These are phyloP conservation scores for Pseudoneurospora amorphoporcata DNA, from an alignment of 495 filamentous ascomycete genomes.

Conservation along the genomic window DNA sequence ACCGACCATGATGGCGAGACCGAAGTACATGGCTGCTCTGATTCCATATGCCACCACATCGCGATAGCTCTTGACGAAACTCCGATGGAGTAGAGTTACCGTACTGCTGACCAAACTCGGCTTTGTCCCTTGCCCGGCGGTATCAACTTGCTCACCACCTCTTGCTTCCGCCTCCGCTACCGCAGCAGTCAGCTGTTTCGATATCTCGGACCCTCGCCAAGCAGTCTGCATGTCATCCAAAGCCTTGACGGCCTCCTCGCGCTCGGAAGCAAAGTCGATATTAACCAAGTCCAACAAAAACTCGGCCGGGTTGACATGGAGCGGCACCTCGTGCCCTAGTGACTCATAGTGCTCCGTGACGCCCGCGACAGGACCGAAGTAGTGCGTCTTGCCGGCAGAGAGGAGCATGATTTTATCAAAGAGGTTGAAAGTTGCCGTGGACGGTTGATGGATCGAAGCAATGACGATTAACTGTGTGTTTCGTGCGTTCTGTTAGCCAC, in stretches of 20 bases:
- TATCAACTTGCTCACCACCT: neutral
- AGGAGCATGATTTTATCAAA: conserved; percentile 72
- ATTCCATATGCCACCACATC: conserved; percentile 78
- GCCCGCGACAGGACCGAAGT: conserved; percentile 48
- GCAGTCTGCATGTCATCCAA: conserved; percentile 32
- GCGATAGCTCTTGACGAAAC: conserved; percentile 69
- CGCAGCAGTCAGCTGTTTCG: conserved; percentile 4
- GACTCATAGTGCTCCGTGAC: conserved; percentile 48
- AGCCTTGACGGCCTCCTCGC: conserved; percentile 26
- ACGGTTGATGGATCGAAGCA: conserved; percentile 74
- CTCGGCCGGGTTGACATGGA: conserved; percentile 67
- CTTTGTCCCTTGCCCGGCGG: conserved; percentile 1
- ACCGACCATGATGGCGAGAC: conserved; percentile 76
- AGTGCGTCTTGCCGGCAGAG: conserved; percentile 56
- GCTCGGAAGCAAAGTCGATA: conserved; percentile 51
- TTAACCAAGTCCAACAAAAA: conserved; percentile 66
- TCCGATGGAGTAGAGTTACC: conserved; percentile 51
- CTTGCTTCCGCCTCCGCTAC: conserved; percentile 4
- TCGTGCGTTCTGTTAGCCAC: conserved; percentile 35
- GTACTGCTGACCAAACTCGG: conserved; percentile 15
- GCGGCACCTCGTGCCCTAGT: conserved; percentile 49
- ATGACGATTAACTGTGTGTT: conserved; percentile 59
- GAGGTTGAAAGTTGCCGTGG: conserved; percentile 60
- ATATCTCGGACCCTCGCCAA: conserved; percentile 26
- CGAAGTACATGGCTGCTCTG: conserved; percentile 66